These are phyloP conservation scores for Penicillium salamii DNA, from an alignment of 495 filamentous ascomycete species.

Conservation along the genomic window DNA sequence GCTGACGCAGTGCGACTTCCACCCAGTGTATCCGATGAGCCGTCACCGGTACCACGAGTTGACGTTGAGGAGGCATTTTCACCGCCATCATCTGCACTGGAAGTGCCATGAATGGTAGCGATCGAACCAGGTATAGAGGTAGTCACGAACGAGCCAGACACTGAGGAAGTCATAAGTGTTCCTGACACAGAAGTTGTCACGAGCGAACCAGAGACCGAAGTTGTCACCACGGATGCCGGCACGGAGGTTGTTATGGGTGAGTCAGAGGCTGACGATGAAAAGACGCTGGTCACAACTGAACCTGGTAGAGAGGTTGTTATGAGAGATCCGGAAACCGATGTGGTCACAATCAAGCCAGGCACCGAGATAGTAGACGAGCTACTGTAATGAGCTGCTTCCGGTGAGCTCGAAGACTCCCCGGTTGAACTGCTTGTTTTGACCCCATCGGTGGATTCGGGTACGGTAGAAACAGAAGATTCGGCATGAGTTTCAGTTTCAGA, in stretches of 20 bases:
- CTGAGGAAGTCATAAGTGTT: neutral
- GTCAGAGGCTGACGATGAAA: neutral
- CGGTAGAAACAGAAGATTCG: too few relatives aligned
- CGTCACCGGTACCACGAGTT: neutral
- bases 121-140: too few relatives aligned
- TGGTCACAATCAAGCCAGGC: neutral
- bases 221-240: neutral
- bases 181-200: neutral
- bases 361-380: too few relatives aligned
- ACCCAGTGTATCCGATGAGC: neutral
- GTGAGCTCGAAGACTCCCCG: neutral
- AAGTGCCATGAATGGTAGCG: neutral
- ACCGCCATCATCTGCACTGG: neutral
- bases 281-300: neutral
- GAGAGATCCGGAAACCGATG: neutral
- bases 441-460: neutral
- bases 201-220: neutral
- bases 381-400: neutral
- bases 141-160: neutral
- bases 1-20: neutral
- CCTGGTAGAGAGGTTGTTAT: neutral
- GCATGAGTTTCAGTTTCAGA: neutral
- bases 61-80: neutral
- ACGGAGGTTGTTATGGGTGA: neutral
- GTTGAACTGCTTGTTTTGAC: neutral